These are phyloP conservation scores for Cryptococcus wingfieldii DNA, from an alignment of 1,284 basidiomycete species.

Conservation along the genomic window DNA sequence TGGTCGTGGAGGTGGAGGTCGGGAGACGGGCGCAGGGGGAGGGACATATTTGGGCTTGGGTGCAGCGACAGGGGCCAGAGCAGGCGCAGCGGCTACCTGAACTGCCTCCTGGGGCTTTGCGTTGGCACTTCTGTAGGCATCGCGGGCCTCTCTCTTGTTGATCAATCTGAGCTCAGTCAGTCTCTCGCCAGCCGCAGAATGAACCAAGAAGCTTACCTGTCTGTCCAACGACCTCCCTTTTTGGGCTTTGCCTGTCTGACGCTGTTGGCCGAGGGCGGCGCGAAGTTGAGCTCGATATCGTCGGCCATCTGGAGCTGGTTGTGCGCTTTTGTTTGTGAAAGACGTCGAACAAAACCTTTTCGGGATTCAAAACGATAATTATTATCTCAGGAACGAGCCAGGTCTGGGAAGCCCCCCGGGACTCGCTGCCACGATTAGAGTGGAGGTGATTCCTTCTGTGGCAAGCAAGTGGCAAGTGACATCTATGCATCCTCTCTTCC, in stretches of 20 bases:
- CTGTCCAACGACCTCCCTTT: slow-evolving; percentile 79
- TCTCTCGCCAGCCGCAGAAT: slow-evolving; percentile 24
- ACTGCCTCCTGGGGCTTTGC: background rate
- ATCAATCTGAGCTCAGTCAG: slow-evolving; percentile 28
- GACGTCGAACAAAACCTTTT: slow-evolving; percentile 1
- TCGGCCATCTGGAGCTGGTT: slow-evolving; percentile 37
- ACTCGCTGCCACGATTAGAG: background rate
- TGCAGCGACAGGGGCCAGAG: background rate
- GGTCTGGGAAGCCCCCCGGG: background rate
- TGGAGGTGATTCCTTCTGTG: no score
- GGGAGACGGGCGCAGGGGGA: background rate
- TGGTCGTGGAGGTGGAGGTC: slow-evolving; percentile 23
- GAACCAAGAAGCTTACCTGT: slow-evolving; percentile 56
- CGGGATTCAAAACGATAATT: background rate
- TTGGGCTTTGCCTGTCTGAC: slow-evolving; percentile 36
- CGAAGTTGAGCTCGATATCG: slow-evolving; percentile 49
- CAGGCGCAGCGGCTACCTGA: background rate
- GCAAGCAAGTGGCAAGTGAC: no score
- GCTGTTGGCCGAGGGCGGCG: slow-evolving; percentile 19
- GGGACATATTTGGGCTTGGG: slow-evolving; percentile 3
- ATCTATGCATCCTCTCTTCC: background rate
- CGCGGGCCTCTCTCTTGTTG: slow-evolving; percentile 38
- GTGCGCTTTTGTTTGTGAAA: background rate
- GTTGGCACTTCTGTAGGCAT: slow-evolving; percentile 17
- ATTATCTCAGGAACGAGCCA: background rate